Base-by-base conservation (phyloP, 2,329 filamentous ascomycete genomes). In the Nothophaeocryptopus gaeumannii region DNA sequence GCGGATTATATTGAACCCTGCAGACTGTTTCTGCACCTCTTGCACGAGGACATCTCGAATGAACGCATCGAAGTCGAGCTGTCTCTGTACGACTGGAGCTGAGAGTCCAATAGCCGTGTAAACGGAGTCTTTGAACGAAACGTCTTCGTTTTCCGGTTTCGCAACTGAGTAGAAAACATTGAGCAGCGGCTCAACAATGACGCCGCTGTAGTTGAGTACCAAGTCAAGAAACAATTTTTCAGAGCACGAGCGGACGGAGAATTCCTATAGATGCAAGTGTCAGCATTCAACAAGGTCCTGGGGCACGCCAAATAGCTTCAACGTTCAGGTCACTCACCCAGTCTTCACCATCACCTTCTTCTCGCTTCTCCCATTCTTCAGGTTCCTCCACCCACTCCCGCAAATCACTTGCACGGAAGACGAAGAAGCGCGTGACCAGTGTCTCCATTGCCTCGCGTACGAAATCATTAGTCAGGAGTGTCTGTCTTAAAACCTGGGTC, bases 161-260 rank as follows among this genome's bases (percentile, higher is more conserved):
- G 88, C 84, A 47, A 90, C 87, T 7, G 82, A 83, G 57, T 86
- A 79, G 67, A 97, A 96, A 59, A 96, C 95, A 41, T 80, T 78
- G 38, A 97, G 74, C 26, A 99, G 74, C 12, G 89, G 90, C 39
- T 86, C 81, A 8, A 89, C 81, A 34, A 97, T 79, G 26, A 95
- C 76, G 39, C 85, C 76, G 71, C 93, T 96, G 78, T 89, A 95
- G 72, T 95, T 85, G 54, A 89, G 88, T 53, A 96, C 82, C 13
- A 99, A 80, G 62, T 96, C 91, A 59, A 96, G 78, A 70, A 97
- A 96, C 11, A 99, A 78, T 69, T 91, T 95, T 70, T 99, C 93
- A 0, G 93, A 86, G 66, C 92, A 97, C 2, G 91, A 89, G 30
- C 92, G 84, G 45, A 97, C 85, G 51, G 92, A 88, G 74, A 91